phyloP scores from a whole-genome alignment of 1,139 yeast genomes.

The Lodderomyces orthopsilosis region DNA sequence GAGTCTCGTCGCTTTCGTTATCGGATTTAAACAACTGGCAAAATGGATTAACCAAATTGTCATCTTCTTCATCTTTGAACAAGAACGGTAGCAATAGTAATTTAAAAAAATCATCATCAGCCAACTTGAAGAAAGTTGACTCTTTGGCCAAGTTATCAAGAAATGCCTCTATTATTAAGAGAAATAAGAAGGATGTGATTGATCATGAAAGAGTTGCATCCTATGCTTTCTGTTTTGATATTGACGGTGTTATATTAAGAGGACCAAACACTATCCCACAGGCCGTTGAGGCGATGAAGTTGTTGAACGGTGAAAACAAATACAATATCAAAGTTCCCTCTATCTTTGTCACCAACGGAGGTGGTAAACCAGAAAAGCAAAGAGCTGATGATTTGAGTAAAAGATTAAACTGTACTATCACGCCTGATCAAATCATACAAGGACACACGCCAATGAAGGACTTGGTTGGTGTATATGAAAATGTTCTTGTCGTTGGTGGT shows the following conservation, averaged over 20 bases:
- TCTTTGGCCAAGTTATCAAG: conserved; percentile 52
- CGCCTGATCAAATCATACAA: conserved; percentile 77
- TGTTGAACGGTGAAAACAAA: conserved; percentile 74
- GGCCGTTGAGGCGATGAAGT: conserved; percentile 65
- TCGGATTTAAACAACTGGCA: conserved; percentile 66
- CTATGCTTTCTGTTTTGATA: conserved; percentile 84
- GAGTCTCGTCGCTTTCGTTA: conserved; percentile 68
- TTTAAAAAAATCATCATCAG: conserved; percentile 22
- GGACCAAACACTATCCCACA: conserved; percentile 81
- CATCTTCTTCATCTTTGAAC: conserved; percentile 38
- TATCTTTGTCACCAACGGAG: conserved; percentile 85
- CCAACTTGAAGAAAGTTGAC: conserved; percentile 48
- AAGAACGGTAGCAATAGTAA: conserved; percentile 16
- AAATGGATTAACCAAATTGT: conserved; percentile 49
- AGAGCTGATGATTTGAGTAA: conserved; percentile 67
- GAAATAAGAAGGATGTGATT: conserved; percentile 51
- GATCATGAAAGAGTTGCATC: conserved; percentile 74
- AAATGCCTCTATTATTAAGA: conserved; percentile 48
- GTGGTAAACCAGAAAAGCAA: conserved; percentile 75
- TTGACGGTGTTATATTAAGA: conserved; percentile 77
- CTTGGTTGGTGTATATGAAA: conserved; percentile 60
- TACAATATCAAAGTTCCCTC: conserved; percentile 82
- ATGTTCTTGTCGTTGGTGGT: conserved; percentile 83
- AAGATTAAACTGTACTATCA: conserved; percentile 57
- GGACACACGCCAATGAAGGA: conserved; percentile 91